Evolutionary conservation across 2,329 filamentous ascomycete species (phyloP).

Genomic region (Trichoderma hamatum): DNA sequence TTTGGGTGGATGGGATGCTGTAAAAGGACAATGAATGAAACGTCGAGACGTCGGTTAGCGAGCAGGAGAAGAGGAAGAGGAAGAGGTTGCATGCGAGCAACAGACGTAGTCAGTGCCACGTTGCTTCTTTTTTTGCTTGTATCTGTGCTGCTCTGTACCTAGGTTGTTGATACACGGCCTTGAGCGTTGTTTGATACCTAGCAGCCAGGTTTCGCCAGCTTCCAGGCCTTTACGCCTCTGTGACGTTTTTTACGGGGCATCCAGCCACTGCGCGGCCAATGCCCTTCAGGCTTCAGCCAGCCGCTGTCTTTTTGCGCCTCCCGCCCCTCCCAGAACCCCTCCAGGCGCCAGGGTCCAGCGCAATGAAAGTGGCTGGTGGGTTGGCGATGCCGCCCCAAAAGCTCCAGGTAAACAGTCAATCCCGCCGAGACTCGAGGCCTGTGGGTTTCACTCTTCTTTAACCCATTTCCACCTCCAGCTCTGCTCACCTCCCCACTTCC

Average conservation of each 20-base stretch:
- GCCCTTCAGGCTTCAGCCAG: neutral
- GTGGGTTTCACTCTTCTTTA: neutral
- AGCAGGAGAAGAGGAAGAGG: neutral
- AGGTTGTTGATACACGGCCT: neutral
- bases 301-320: constrained; percentile 8
- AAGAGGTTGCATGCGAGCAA: neutral
- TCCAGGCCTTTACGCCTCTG: neutral
- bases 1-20: constrained; percentile 2
- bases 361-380: neutral
- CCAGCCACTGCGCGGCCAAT: constrained; percentile 17
- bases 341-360: neutral
- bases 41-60: neutral
- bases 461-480: neutral
- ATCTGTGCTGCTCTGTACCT: neutral
- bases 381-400: neutral
- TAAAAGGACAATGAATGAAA: neutral
- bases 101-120: neutral
- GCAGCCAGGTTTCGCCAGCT: neutral
- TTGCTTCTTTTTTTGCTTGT: neutral
- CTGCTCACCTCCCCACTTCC: constrained; percentile 13
- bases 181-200: neutral
- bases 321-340: neutral
- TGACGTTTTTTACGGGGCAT: constrained; percentile 20
- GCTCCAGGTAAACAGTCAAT: constrained; percentile 25
- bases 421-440: neutral